These are phyloP conservation scores for Theileria luwenshuni DNA, from an alignment of 169 alveolate genomes.

Conservation along the genomic window DNA sequence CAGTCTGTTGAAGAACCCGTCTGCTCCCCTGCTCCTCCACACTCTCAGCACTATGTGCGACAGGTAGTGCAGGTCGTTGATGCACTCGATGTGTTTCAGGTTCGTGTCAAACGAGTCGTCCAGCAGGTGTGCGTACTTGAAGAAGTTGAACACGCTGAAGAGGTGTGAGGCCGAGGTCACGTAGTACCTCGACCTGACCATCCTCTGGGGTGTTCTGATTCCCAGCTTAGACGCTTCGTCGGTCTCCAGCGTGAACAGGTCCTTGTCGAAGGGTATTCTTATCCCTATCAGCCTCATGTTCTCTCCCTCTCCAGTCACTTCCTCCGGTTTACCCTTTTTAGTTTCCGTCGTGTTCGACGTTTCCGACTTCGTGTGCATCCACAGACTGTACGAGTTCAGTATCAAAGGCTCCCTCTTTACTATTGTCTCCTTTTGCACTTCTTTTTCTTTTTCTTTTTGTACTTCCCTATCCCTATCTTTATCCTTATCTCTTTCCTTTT, in stretches of 20 bases:
- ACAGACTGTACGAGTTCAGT: slow-evolving; percentile 7
- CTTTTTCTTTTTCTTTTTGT: too few relatives aligned
- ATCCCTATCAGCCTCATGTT: neutral
- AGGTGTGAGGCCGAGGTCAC: slow-evolving; percentile 88
- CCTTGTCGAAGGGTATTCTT: neutral
- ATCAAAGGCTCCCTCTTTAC: neutral
- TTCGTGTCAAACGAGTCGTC: slow-evolving; percentile 68
- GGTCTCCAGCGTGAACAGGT: slow-evolving; percentile 73
- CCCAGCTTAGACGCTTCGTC: slow-evolving; percentile 85
- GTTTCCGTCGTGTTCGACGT: neutral
- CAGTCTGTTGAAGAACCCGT: slow-evolving; percentile 66
- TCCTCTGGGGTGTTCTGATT: slow-evolving; percentile 76
- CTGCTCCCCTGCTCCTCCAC: slow-evolving; percentile 74
- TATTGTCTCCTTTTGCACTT: neutral
- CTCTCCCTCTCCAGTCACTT: slow-evolving; percentile 53
- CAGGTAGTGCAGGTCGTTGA: slow-evolving; percentile 79
- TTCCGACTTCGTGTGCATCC: slow-evolving; percentile 5
- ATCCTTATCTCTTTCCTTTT: neutral
- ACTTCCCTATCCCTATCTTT: neutral
- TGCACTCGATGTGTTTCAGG: slow-evolving; percentile 55
- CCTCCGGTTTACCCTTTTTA: neutral
- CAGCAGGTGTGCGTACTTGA: slow-evolving; percentile 69
- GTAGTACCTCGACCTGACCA: slow-evolving; percentile 87
- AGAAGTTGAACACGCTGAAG: slow-evolving; percentile 76
- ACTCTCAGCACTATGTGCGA: slow-evolving; percentile 84